A percentile compares a stretch with the other conserved stretches of the same genome.
These are phyloP conservation scores for Erysimum cheiranthoides DNA, from an alignment of 345 rosid species.

Conservation along the genomic window DNA sequence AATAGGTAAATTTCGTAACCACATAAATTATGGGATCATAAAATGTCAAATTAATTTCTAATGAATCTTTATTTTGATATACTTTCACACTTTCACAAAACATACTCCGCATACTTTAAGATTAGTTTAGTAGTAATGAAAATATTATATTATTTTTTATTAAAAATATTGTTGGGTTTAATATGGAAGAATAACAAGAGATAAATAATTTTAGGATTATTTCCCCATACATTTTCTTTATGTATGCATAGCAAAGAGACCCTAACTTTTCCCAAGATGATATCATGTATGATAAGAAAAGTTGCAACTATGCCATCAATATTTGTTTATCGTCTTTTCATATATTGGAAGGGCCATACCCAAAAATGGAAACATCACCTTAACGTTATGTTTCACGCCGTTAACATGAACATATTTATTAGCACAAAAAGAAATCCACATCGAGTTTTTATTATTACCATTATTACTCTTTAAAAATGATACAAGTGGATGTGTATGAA, in stretches of 20 bases:
- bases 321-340: constrained; percentile 30
- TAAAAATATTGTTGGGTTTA: constrained; percentile 3
- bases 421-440: neutral
- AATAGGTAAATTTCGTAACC: neutral
- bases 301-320: neutral
- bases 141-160: neutral
- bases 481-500: constrained; percentile 22
- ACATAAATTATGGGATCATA: constrained; percentile 19
- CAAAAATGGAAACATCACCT: neutral
- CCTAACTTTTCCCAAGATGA: neutral
- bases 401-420: neutral
- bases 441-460: constrained; percentile 11
- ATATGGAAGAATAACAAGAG: neutral
- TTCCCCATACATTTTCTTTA: neutral
- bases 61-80: neutral
- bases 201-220: neutral
- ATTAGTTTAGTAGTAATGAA: neutral
- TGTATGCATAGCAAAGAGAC: neutral
- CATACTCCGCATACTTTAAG: neutral
- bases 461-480: neutral
- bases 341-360: constrained; percentile 8
- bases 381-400: no score
- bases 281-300: neutral
- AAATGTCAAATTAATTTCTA: neutral
- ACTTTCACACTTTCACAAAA: neutral